phyloP scores from a whole-genome alignment of 176 grass and related monocot species.

The Aechmea fasciata region DNA sequence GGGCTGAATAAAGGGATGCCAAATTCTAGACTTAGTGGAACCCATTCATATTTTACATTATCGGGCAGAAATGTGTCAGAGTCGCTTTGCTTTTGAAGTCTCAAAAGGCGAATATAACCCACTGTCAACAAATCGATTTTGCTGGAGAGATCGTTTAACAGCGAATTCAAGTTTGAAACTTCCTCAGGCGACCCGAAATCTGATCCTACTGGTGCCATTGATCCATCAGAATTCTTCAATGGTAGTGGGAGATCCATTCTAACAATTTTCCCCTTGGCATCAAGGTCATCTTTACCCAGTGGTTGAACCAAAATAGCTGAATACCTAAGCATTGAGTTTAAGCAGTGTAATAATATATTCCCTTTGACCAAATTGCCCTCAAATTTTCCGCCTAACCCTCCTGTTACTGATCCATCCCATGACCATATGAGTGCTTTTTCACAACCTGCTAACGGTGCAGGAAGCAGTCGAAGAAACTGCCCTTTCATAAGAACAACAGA shows the following conservation, averaged over 20 bases:
- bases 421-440: constrained; percentile 93
- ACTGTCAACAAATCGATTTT: constrained; percentile 57
- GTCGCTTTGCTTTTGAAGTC: constrained; percentile 53
- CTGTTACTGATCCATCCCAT: constrained; percentile 79
- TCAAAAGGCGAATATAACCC: constrained; percentile 83
- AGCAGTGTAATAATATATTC: constrained; percentile 74
- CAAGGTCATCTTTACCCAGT: constrained; percentile 66
- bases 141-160: constrained; percentile 60
- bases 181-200: constrained; percentile 36
- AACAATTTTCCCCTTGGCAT: constrained; percentile 54
- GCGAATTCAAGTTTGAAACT: constrained; percentile 43
- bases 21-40: constrained; percentile 93
- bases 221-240: constrained; percentile 63
- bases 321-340: constrained; percentile 87
- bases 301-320: constrained; percentile 92
- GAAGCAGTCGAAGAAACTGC: constrained; percentile 69
- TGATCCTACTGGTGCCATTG: constrained; percentile 37
- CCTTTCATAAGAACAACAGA: constrained; percentile 94
- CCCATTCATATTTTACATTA: constrained; percentile 68
- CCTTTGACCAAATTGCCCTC: constrained; percentile 97
- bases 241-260: constrained; percentile 80
- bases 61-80: constrained; percentile 28
- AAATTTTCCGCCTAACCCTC: constrained; percentile 82
- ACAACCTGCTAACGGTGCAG: constrained; percentile 76
- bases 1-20: constrained; percentile 90